Evolutionary conservation across 345 rosid genomes (phyloP).

Genomic region (Anacardium occidentale): DNA sequence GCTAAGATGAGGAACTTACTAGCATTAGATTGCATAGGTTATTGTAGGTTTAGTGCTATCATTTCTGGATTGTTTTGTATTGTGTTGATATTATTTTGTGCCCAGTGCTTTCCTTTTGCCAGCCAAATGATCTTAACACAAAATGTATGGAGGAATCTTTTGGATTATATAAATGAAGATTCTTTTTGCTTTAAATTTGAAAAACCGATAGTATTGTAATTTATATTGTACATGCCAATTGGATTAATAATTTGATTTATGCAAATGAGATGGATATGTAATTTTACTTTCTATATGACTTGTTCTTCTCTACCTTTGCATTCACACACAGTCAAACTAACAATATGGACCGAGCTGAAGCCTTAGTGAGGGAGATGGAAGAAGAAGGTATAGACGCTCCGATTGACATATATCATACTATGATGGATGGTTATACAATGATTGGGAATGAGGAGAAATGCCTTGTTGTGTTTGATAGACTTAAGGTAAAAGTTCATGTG

Average conservation of each 20-base stretch:
- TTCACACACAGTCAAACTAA: conserved; percentile 57
- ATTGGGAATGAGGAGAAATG: conserved; percentile 82
- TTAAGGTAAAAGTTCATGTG: conserved; percentile 50
- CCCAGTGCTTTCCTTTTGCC: background rate
- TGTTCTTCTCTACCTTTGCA: conserved; percentile 2
- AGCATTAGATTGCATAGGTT: background rate
- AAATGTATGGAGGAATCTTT: background rate
- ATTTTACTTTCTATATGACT: conserved; percentile 2
- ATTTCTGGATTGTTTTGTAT: background rate
- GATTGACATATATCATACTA: conserved; percentile 83
- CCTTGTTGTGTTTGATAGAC: conserved; percentile 78
- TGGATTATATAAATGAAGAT: background rate
- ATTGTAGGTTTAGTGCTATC: background rate
- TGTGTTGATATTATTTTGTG: background rate
- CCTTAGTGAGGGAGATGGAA: conserved; percentile 89
- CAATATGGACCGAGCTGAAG: conserved; percentile 83
- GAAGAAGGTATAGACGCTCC: conserved; percentile 98
- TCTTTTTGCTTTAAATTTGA: background rate
- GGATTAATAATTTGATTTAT: background rate
- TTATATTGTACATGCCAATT: background rate
- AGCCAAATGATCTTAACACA: background rate
- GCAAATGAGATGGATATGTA: background rate
- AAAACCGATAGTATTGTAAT: background rate
- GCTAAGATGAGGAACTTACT: background rate
- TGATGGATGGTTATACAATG: conserved; percentile 98